phyloP scores from a whole-genome alignment of 2,329 filamentous ascomycete species.

The Venturia nashicola region DNA sequence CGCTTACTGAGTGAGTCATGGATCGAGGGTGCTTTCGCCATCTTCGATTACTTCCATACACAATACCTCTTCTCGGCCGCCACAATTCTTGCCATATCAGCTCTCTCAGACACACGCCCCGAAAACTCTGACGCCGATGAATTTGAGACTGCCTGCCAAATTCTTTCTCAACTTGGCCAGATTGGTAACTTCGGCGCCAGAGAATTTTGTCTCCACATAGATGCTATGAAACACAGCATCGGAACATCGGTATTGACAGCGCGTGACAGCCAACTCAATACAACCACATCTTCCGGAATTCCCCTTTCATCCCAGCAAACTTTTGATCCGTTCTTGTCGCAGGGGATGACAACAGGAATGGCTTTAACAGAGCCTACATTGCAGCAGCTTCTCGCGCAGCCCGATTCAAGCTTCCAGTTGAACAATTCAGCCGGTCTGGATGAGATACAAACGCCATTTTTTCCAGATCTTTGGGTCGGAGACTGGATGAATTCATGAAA shows the following conservation, averaged over 20 bases:
- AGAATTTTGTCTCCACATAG: conserved; percentile 31
- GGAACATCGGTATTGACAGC: conserved; percentile 30
- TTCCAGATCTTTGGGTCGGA: neutral
- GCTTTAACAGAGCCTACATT: neutral
- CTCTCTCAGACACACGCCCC: conserved; percentile 21
- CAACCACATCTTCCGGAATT: neutral
- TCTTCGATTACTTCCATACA: conserved; percentile 35
- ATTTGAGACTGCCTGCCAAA: conserved; percentile 27
- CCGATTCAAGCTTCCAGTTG: neutral
- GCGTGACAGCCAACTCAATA: neutral
- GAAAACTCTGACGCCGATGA: conserved; percentile 26
- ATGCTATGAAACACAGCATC: conserved; percentile 32
- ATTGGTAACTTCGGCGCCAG: conserved; percentile 30
- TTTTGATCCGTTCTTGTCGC: neutral
- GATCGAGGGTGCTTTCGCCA: conserved; percentile 35
- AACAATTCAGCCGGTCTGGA: neutral
- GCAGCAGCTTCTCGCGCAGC: neutral
- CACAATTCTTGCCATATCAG: conserved; percentile 33
- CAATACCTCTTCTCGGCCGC: conserved; percentile 37
- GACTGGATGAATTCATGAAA: neutral
- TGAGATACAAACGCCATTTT: neutral
- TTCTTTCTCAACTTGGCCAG: conserved; percentile 27
- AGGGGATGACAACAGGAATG: neutral
- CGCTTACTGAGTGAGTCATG: conserved; percentile 31
- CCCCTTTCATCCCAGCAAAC: neutral